Evolutionary conservation across 768 basidiomycete species (phyloP), one percentile per base, ranked within the genome.

Genomic region (Nidularia pulvinata): DNA sequence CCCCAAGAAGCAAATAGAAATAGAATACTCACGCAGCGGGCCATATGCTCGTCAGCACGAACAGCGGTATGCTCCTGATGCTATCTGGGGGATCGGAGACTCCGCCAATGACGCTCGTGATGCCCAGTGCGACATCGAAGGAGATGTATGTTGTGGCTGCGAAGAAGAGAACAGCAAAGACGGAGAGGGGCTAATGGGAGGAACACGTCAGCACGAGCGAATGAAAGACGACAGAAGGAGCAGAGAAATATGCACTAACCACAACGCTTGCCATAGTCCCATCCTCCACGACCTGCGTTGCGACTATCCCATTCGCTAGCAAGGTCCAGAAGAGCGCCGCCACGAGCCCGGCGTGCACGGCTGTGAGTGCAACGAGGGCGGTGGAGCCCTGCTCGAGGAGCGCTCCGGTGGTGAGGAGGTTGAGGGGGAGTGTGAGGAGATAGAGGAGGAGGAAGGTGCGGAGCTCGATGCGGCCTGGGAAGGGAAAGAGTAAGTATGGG

Each of bases 271-370:
- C 82, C 33, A 86, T 71, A 0, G 91, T 91, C 5, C 94, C 95
- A 63, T 92, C 95, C 66, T 98, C 96, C 52, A 98, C 89, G 48
- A 95, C 65, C 69, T 98, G 95, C n/a, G 88, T 91, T 34, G 88
- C 85, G 19, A 93, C 80, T 55, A 92, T 70, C 6, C 79, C 89
- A 68, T 91, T 93, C 33, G 79, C 91, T 49, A 92, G 73, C 57
- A 93, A 71, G 5, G 80, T 62, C 90, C 93, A 94, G 65, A 94
- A 95, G 4, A 93, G 70, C 2, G 88, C 81, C 3, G 84, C 86
- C 43, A 95, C 83, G n/a, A 86, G 56, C 86, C 94, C 1, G n/a
- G 90, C 85, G 58, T 97, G 95, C 7, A 96, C 74, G 0, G 93
- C 89, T 0, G 81, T 83, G 54, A 96, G 60, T 25, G 82, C 81